Percentiles rank a stretch among this genome's conserved stretches.
Conservation (phyloP, 805 yeast species). For the Suhomyces sp. region DNA sequence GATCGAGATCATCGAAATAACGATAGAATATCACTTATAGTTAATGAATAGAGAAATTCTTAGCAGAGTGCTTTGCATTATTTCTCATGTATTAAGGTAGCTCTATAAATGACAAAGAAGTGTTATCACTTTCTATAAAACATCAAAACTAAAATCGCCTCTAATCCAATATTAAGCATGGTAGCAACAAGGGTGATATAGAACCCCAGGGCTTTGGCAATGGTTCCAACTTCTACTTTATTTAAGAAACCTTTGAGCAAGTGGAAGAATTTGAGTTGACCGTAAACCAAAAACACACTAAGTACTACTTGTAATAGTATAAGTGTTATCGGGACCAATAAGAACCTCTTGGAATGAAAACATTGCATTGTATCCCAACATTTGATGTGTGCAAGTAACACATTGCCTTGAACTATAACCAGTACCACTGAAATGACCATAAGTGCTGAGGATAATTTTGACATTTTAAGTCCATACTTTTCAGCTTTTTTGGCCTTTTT, state of each 20-base stretch:
- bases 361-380: too few species aligned
- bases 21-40: too few species aligned
- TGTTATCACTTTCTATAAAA: slow-evolving; percentile 2
- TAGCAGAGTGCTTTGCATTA: too few species aligned
- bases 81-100: too few species aligned
- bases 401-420: slow-evolving; percentile 2
- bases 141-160: not conserved
- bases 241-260: too few species aligned
- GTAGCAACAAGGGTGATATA: not conserved
- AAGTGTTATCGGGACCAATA: too few species aligned
- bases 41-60: too few species aligned
- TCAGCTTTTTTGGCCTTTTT: slow-evolving; percentile 1
- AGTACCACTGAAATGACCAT: slow-evolving; percentile 3
- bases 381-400: not conserved
- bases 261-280: too few species aligned
- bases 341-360: too few species aligned
- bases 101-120: too few species aligned
- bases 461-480: not conserved
- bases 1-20: not conserved
- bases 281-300: too few species aligned
- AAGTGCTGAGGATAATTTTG: not conserved
- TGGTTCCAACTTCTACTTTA: not conserved
- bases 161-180: not conserved
- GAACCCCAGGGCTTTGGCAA: not conserved
- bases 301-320: too few species aligned